Evolutionary conservation across 2,329 filamentous ascomycete genomes (phyloP).

Genomic region (Apiospora kogelbergensis): DNA sequence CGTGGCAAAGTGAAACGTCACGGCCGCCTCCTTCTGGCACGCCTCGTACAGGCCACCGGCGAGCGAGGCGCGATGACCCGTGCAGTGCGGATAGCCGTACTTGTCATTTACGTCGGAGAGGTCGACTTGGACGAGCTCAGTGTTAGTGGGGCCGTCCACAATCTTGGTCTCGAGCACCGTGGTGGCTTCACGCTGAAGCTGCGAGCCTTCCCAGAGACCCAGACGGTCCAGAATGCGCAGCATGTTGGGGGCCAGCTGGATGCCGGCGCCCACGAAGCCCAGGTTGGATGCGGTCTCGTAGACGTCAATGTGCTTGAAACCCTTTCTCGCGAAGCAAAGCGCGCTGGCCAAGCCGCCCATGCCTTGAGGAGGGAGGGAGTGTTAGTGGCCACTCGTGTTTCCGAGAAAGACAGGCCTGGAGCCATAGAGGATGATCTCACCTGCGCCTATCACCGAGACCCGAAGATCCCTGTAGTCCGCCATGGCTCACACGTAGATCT

Average conservation of each 20-base stretch:
- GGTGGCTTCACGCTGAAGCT: conserved; percentile 70
- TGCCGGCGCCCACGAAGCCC: conserved; percentile 82
- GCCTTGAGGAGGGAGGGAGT: conserved; percentile 46
- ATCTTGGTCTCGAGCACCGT: conserved; percentile 72
- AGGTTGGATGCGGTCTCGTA: conserved; percentile 73
- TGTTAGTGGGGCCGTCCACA: conserved; percentile 67
- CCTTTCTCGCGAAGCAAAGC: conserved; percentile 72
- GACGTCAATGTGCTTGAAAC: conserved; percentile 71
- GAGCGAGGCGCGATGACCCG: conserved; percentile 73
- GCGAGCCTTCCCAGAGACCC: conserved; percentile 62
- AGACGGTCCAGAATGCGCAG: conserved; percentile 71
- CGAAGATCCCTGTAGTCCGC: conserved; percentile 34
- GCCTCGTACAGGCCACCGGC: conserved; percentile 69
- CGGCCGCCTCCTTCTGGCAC: conserved; percentile 61
- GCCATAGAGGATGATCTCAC: conserved; percentile 29
- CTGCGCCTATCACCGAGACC: conserved; percentile 49
- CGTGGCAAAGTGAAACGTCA: conserved; percentile 69
- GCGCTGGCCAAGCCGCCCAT: conserved; percentile 78
- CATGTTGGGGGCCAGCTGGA: conserved; percentile 83
- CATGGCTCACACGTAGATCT: conserved; percentile 22
- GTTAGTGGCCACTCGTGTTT: neutral
- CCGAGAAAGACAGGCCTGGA: neutral
- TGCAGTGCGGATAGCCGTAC: conserved; percentile 77
- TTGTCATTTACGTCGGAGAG: conserved; percentile 65
- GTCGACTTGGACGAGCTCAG: conserved; percentile 69